A percentile compares a stretch with the other conserved stretches of the same genome.
Conservation (phyloP, 306 rosid species). For the Glycine soja region DNA sequence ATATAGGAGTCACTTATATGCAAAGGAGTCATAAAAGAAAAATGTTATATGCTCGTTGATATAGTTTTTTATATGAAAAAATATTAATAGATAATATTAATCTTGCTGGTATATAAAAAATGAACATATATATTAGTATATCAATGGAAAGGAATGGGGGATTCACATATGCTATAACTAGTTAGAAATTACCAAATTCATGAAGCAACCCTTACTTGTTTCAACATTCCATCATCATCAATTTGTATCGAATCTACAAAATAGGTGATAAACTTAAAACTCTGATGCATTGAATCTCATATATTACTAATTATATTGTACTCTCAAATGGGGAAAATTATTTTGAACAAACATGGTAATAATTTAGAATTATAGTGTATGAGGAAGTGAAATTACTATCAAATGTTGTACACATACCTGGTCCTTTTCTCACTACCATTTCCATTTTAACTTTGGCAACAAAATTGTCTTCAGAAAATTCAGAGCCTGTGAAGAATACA, state of each 20-base stretch:
- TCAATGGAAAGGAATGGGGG: background rate
- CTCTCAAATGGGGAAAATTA: no score
- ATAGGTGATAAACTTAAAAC: slow-evolving; percentile 26
- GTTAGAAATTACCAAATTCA: slow-evolving; percentile 26
- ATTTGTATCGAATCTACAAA: slow-evolving; percentile 22
- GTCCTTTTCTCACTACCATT: slow-evolving; percentile 79
- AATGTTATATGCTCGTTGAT: no score
- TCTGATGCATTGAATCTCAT: slow-evolving; percentile 19
- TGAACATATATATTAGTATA: no score
- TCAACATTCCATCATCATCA: slow-evolving; percentile 31
- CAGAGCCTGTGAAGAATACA: slow-evolving; percentile 68
- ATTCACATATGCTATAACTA: background rate
- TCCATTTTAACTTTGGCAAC: slow-evolving; percentile 95
- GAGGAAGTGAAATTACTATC: slow-evolving; percentile 20
- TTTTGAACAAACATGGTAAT: no score
- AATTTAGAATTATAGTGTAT: slow-evolving; percentile 2
- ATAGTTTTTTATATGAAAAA: no score
- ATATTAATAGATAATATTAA: no score
- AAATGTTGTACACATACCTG: slow-evolving; percentile 64
- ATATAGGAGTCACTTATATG: no score
- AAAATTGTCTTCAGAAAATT: slow-evolving; percentile 84
- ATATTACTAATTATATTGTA: slow-evolving; percentile 4
- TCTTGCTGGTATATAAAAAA: no score
- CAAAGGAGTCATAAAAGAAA: no score
- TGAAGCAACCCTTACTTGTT: slow-evolving; percentile 20